phyloP scores from a whole-genome alignment of 768 basidiomycete genomes.

The Suillus plorans region DNA sequence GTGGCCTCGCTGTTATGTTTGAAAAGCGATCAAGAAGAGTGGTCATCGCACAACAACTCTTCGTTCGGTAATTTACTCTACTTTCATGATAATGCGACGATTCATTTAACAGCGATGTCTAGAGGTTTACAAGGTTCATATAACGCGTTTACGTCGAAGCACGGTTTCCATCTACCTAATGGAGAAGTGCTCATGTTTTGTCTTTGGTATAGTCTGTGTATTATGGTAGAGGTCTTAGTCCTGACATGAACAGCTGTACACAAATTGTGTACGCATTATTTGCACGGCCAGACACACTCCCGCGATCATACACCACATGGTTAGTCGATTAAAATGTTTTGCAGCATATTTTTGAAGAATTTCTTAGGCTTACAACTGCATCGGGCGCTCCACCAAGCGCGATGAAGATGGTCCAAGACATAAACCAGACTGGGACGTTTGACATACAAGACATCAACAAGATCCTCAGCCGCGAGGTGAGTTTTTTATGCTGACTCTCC shows the following conservation, averaged over 20 bases:
- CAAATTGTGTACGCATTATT: constrained; percentile 86
- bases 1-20: constrained; percentile 71
- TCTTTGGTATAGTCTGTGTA: constrained; percentile 47
- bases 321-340: constrained; percentile 27
- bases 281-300: constrained; percentile 79
- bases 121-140: constrained; percentile 91
- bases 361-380: constrained; percentile 68
- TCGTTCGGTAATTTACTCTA: constrained; percentile 61
- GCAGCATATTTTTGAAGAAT: not conserved
- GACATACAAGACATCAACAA: constrained; percentile 57
- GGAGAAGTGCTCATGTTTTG: constrained; percentile 84
- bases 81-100: not conserved
- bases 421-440: constrained; percentile 58
- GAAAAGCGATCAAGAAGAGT: constrained; percentile 67
- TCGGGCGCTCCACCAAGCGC: constrained; percentile 59
- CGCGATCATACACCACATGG: constrained; percentile 76
- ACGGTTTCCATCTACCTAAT: constrained; percentile 71
- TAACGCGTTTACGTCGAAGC: constrained; percentile 70
- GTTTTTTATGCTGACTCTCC: constrained; percentile 12
- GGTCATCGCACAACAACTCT: constrained; percentile 82
- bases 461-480: constrained; percentile 49
- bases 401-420: constrained; percentile 58
- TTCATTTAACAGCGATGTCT: not conserved
- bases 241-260: constrained; percentile 51
- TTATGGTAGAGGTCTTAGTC: not conserved